A percentile compares a stretch with the other conserved stretches of the same genome.
These are phyloP conservation scores for Leptographium wingfieldii DNA, from an alignment of 2,329 filamentous ascomycete species.

Conservation along the genomic window DNA sequence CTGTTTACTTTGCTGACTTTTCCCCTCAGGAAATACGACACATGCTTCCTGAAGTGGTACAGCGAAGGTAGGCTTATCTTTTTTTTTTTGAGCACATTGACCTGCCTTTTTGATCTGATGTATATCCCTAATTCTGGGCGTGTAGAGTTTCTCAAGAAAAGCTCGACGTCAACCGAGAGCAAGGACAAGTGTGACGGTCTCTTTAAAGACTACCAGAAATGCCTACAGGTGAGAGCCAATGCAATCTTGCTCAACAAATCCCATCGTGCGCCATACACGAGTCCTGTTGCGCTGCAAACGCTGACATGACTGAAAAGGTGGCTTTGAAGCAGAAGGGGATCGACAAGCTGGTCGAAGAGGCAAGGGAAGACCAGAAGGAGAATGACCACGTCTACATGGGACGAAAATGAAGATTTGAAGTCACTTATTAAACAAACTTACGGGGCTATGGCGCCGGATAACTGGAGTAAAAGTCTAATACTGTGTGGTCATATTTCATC, in stretches of 20 bases:
- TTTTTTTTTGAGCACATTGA: no score
- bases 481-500: not conserved
- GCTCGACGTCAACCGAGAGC: slow-evolving; percentile 57
- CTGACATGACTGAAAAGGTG: slow-evolving; percentile 37
- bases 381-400: slow-evolving; percentile 57
- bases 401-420: slow-evolving; percentile 10
- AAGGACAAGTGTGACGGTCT: slow-evolving; percentile 65
- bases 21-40: slow-evolving; percentile 69
- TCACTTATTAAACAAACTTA: not conserved
- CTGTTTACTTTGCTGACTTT: slow-evolving; percentile 2
- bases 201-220: slow-evolving; percentile 81
- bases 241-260: not conserved
- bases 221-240: slow-evolving; percentile 54
- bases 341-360: slow-evolving; percentile 84
- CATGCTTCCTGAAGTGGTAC: slow-evolving; percentile 98
- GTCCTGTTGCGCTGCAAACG: not conserved
- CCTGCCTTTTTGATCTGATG: not conserved
- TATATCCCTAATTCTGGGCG: slow-evolving; percentile 10
- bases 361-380: slow-evolving; percentile 77
- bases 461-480: not conserved
- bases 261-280: not conserved
- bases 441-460: not conserved
- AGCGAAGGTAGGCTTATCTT: slow-evolving; percentile 65
- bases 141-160: slow-evolving; percentile 85
- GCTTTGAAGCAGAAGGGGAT: slow-evolving; percentile 82